Percentiles rank a stretch among this genome's conserved stretches.
These are phyloP conservation scores for Zygoascus tannicola DNA, from an alignment of 805 yeast species.

Conservation along the genomic window DNA sequence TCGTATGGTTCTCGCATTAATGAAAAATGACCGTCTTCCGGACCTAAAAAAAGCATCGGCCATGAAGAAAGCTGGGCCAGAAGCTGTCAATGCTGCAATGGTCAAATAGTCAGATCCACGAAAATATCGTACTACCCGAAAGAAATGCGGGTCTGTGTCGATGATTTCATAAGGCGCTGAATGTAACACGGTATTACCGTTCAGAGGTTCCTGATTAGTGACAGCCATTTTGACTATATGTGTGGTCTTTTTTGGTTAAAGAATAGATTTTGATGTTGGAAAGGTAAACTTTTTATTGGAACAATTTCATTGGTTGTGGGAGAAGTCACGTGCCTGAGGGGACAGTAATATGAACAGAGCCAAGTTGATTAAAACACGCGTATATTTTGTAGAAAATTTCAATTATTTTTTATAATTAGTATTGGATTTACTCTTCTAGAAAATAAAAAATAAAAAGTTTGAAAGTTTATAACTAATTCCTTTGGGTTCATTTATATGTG, in stretches of 20 bases:
- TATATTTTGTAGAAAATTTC: too few species aligned
- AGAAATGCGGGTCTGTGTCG: slow-evolving; percentile 72
- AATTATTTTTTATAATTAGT: too few species aligned
- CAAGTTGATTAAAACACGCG: too few species aligned
- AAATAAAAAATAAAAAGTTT: too few species aligned
- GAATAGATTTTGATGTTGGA: background rate
- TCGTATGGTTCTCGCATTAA: slow-evolving; percentile 53
- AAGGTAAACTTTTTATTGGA: background rate
- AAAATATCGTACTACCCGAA: slow-evolving; percentile 62
- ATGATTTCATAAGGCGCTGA: slow-evolving; percentile 36
- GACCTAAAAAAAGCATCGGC: slow-evolving; percentile 1
- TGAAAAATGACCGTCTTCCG: slow-evolving; percentile 22
- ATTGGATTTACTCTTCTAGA: too few species aligned
- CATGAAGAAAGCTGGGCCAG: slow-evolving; percentile 29
- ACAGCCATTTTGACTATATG: background rate
- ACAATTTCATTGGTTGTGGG: background rate
- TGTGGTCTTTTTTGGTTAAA: background rate
- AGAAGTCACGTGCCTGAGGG: too few species aligned
- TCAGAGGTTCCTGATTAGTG: slow-evolving; percentile 4
- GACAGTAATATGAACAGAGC: too few species aligned
- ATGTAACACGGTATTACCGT: slow-evolving; percentile 14
- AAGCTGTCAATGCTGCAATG: slow-evolving; percentile 39
- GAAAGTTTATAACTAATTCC: too few species aligned
- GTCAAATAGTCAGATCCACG: slow-evolving; percentile 55
- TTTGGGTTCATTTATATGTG: too few species aligned